These are phyloP conservation scores for Colletotrichum neosansevieriae DNA, from an alignment of 2,329 filamentous ascomycete genomes.

Conservation along the genomic window DNA sequence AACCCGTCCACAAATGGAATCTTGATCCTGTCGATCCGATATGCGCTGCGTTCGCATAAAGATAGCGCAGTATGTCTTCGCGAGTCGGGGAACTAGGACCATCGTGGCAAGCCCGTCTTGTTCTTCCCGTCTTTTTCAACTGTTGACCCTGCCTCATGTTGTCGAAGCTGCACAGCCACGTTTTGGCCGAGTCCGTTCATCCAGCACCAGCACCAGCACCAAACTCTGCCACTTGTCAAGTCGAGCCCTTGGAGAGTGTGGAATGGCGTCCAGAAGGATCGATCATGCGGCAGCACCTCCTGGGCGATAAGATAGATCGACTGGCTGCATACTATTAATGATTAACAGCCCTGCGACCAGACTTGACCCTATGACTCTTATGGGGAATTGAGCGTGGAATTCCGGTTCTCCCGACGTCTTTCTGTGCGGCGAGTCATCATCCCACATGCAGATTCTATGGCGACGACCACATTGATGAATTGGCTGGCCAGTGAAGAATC, in stretches of 20 bases:
- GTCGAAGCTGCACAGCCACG: constrained; percentile 29
- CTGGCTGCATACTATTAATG: not conserved
- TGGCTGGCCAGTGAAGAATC: too few relatives aligned
- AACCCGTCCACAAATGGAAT: not conserved
- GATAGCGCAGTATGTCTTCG: not conserved
- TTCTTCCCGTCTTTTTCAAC: not conserved
- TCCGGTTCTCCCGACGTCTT: not conserved
- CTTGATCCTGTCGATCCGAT: constrained; percentile 17
- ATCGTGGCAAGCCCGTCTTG: not conserved
- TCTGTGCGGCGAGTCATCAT: constrained; percentile 25
- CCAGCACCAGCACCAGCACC: not conserved
- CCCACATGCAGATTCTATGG: constrained; percentile 7
- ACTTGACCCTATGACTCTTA: not conserved
- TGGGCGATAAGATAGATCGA: not conserved
- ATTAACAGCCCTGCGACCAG: not conserved
- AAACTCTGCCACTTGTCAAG: not conserved
- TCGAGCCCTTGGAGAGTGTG: not conserved
- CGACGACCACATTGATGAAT: not conserved
- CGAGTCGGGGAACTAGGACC: constrained; percentile 2
- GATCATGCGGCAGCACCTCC: not conserved
- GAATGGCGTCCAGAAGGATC: not conserved
- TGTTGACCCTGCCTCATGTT: not conserved
- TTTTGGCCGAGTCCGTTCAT: constrained; percentile 8
- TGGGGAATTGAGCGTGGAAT: constrained; percentile 9
- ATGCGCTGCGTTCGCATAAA: constrained; percentile 8